phyloP scores from a whole-genome alignment of 129 eudicot species.

The Tagetes erecta region DNA sequence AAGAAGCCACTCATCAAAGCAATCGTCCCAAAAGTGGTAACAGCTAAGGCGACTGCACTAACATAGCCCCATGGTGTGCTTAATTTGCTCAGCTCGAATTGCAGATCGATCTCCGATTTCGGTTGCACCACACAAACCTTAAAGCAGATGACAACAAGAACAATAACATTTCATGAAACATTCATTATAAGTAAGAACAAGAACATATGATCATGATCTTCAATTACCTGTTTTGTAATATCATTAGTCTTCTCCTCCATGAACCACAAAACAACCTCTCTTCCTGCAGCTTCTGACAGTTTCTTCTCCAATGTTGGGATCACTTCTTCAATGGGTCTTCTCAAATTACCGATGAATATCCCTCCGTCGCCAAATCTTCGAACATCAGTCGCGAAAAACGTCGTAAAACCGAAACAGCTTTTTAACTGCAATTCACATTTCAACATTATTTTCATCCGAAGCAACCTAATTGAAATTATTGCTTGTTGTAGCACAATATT shows the following conservation, averaged over 20 bases:
- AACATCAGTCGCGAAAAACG: constrained; percentile 91
- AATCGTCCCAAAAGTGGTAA: constrained; percentile 90
- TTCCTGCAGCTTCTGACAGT: constrained; percentile 88
- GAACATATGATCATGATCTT: neutral
- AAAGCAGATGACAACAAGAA: constrained; percentile 16
- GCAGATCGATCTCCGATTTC: constrained; percentile 86
- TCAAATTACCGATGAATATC: constrained; percentile 85
- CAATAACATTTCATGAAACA: no score
- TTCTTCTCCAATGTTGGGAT: constrained; percentile 78
- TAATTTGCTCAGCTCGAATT: constrained; percentile 73
- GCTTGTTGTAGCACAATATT: neutral
- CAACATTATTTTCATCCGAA: neutral
- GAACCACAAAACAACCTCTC: constrained; percentile 90
- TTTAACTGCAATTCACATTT: constrained; percentile 58
- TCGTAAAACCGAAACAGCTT: constrained; percentile 89
- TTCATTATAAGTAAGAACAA: neutral
- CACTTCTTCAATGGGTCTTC: constrained; percentile 87
- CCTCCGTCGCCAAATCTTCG: constrained; percentile 99
- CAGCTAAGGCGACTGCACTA: constrained; percentile 73
- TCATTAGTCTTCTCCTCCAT: constrained; percentile 90
- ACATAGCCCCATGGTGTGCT: constrained; percentile 86
- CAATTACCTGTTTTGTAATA: constrained; percentile 79
- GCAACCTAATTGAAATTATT: no score
- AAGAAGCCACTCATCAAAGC: constrained; percentile 95
- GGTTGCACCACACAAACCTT: constrained; percentile 99